These are phyloP conservation scores for Naegleria fowleri DNA, from an alignment of 208 protist genomes.

Conservation along the genomic window DNA sequence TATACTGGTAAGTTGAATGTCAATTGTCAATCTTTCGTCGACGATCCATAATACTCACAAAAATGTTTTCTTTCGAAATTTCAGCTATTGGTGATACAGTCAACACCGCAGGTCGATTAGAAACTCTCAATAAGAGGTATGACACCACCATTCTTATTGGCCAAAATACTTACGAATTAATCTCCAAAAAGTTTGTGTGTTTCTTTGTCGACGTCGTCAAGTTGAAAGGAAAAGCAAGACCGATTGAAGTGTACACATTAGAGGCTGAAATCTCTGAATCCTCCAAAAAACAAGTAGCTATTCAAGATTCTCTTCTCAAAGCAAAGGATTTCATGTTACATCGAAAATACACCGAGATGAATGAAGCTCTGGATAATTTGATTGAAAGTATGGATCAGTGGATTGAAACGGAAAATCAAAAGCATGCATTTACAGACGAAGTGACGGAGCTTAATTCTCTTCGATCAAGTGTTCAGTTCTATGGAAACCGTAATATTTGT, in stretches of 20 bases:
- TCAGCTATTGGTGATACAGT: constrained; percentile 19
- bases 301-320: neutral
- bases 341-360: no score
- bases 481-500: neutral
- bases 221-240: neutral
- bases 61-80: no score
- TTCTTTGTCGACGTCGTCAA: neutral
- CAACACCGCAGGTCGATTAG: neutral
- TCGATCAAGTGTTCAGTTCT: no score
- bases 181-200: neutral
- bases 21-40: no score
- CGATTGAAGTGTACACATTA: neutral
- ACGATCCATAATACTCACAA: no score
- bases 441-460: neutral
- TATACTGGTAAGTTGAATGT: no score
- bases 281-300: neutral
- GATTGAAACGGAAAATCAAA: no score
- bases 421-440: neutral
- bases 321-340: neutral
- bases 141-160: constrained; percentile 5
- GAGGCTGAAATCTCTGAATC: neutral
- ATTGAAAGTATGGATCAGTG: no score
- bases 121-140: constrained; percentile 24
- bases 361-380: no score
- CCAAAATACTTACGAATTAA: neutral